Evolutionary conservation across 1,284 basidiomycete genomes (phyloP).

Genomic region (Anthracocystis walkeri): DNA sequence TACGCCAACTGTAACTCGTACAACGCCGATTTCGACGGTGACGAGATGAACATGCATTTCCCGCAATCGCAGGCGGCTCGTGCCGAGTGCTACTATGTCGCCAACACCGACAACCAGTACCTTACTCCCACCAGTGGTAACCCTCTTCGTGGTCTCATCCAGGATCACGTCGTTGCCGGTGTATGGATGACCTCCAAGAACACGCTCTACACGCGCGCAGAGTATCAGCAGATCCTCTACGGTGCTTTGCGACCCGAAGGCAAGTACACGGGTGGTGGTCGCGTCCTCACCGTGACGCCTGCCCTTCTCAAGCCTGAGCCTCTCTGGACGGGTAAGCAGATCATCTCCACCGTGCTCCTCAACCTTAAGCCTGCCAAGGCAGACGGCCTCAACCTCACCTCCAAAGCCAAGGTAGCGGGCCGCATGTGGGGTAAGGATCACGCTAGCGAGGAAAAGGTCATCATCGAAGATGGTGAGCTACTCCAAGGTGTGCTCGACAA

Average conservation of each 20-base stretch:
- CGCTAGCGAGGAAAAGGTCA: conserved; percentile 82
- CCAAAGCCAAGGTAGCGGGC: conserved; percentile 87
- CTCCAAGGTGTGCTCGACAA: conserved; percentile 95
- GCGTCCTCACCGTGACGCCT: conserved; percentile 86
- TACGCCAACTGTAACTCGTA: conserved; percentile 99
- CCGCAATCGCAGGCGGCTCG: conserved; percentile 94
- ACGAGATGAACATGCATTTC: conserved; percentile 99
- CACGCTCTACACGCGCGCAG: conserved; percentile 91
- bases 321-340: conserved; percentile 98
- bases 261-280: conserved; percentile 77
- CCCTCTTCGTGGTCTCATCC: conserved; percentile 95
- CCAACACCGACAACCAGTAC: conserved; percentile 99
- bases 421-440: conserved; percentile 77
- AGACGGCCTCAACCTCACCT: conserved; percentile 85
- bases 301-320: conserved; percentile 90
- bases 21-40: conserved; percentile 99
- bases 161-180: conserved; percentile 98
- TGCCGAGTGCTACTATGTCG: conserved; percentile 81
- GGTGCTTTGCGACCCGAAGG: conserved; percentile 93
- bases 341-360: conserved; percentile 75
- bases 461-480: conserved; percentile 93
- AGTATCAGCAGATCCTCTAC: conserved; percentile 96
- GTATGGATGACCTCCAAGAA: conserved; percentile 99
- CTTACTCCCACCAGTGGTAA: conserved; percentile 97
- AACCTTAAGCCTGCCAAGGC: conserved; percentile 89